Percentiles rank a stretch among this genome's conserved stretches.
These are phyloP conservation scores for Aspergillus luchuensis DNA, from an alignment of 2,329 filamentous ascomycete species.

Conservation along the genomic window DNA sequence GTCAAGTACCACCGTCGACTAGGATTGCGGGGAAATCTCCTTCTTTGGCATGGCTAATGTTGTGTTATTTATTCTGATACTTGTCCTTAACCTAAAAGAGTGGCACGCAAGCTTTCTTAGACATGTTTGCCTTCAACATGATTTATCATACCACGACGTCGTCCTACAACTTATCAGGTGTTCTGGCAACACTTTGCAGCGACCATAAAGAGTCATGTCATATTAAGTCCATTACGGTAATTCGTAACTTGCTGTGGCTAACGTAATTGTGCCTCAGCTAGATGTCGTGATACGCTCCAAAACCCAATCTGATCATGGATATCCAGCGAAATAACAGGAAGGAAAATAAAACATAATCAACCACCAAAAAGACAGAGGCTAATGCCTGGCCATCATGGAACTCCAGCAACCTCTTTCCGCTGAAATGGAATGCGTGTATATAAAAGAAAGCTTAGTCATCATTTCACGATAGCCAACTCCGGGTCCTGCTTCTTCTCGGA, in stretches of 20 bases:
- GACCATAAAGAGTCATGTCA: neutral
- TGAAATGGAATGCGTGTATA: neutral
- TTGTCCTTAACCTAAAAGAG: neutral
- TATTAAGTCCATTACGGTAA: neutral
- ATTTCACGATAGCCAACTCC: conserved; percentile 7
- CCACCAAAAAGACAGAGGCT: neutral
- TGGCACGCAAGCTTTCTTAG: neutral
- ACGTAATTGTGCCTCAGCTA: neutral
- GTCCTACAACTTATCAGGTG: too few relatives aligned
- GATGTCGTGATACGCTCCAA: neutral
- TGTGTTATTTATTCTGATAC: neutral
- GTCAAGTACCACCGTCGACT: neutral
- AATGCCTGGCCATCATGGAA: neutral
- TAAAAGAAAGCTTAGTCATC: neutral
- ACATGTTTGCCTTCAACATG: neutral
- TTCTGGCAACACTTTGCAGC: neutral
- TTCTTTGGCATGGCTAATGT: neutral
- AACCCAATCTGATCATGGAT: neutral
- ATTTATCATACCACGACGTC: too few relatives aligned
- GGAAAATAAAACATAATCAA: neutral
- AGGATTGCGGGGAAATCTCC: neutral
- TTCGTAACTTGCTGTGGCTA: neutral
- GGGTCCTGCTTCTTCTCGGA: conserved; percentile 24
- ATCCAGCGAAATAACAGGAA: neutral
- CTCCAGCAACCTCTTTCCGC: neutral